Evolutionary conservation across 768 basidiomycete species (phyloP).

Genomic region (Leccinum rimulosum): DNA sequence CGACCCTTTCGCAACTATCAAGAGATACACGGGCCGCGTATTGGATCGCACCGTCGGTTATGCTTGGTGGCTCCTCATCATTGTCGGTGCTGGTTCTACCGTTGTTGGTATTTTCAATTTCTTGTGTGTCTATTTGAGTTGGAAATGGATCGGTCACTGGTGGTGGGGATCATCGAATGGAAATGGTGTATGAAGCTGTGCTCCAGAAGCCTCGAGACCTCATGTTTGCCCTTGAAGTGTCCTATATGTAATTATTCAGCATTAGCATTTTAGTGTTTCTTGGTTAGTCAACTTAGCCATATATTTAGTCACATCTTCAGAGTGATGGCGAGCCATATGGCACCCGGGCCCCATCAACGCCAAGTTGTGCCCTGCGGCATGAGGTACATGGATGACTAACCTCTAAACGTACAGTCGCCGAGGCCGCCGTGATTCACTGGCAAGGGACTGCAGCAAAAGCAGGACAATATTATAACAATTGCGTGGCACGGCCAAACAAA

Average conservation of each 20-base stretch:
- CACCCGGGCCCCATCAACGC: too few species aligned
- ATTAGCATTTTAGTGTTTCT: neutral
- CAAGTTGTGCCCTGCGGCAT: too few species aligned
- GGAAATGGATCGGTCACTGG: conserved; percentile 53
- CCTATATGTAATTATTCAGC: neutral
- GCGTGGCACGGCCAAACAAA: neutral
- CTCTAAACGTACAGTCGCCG: neutral
- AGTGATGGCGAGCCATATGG: too few species aligned
- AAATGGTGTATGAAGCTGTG: conserved; percentile 14
- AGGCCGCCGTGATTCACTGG: neutral
- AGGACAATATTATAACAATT: neutral
- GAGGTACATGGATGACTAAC: too few species aligned
- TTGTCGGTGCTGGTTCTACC: conserved; percentile 76
- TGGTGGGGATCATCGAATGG: conserved; percentile 14
- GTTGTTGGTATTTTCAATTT: conserved; percentile 72
- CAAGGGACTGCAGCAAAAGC: neutral
- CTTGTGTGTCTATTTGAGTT: conserved; percentile 61
- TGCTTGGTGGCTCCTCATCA: conserved; percentile 71
- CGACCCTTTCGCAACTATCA: conserved; percentile 51
- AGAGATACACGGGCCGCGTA: conserved; percentile 61
- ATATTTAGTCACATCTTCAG: neutral
- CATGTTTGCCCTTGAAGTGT: neutral
- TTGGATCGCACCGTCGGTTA: conserved; percentile 77
- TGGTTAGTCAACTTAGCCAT: neutral
- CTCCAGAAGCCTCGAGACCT: too few species aligned